A percentile compares a stretch with the other conserved stretches of the same genome.
Evolutionary conservation across 108 stramenopile species (phyloP).

Genomic region (Asterionellopsis glacialis): DNA sequence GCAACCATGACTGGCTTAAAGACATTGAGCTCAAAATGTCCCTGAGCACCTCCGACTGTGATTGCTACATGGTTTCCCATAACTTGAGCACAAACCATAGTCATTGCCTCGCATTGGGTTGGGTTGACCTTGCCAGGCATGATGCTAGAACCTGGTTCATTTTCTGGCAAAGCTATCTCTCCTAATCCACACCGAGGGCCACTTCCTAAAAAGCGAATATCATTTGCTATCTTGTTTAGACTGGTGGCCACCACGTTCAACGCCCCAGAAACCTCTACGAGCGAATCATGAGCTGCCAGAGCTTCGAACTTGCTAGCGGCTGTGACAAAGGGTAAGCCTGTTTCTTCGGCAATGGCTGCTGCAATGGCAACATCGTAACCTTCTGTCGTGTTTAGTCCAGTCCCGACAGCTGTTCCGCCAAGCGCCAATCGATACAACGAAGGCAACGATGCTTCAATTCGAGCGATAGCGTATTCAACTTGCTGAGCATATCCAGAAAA

Average conservation of each 20-base stretch:
- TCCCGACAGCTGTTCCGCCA: constrained; percentile 98
- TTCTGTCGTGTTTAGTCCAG: constrained; percentile 85
- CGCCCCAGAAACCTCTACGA: constrained; percentile 91
- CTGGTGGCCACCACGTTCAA: constrained; percentile 86
- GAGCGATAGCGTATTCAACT: constrained; percentile 83
- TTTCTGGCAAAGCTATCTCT: constrained; percentile 90
- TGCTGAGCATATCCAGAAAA: constrained; percentile 94
- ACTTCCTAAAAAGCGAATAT: constrained; percentile 90
- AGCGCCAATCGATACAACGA: constrained; percentile 88
- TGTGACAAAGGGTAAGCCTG: constrained; percentile 86
- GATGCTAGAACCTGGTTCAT: constrained; percentile 97
- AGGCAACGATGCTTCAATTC: constrained; percentile 64
- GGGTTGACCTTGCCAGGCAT: constrained; percentile 99
- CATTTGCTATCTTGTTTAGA: constrained; percentile 97
- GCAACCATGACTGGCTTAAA: constrained; percentile 98
- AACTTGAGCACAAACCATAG: constrained; percentile 98
- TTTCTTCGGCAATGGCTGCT: constrained; percentile 83
- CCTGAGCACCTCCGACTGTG: constrained; percentile 91
- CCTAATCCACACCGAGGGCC: constrained; percentile 97
- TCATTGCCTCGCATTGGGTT: constrained; percentile 97
- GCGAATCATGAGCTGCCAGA: constrained; percentile 92
- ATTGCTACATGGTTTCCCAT: constrained; percentile 96
- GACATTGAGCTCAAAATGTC: constrained; percentile 98
- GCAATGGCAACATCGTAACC: constrained; percentile 94
- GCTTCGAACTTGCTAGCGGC: constrained; percentile 98